Evolutionary conservation across 805 yeast genomes (phyloP).

Genomic region (Myxozyma lipomycoides): DNA sequence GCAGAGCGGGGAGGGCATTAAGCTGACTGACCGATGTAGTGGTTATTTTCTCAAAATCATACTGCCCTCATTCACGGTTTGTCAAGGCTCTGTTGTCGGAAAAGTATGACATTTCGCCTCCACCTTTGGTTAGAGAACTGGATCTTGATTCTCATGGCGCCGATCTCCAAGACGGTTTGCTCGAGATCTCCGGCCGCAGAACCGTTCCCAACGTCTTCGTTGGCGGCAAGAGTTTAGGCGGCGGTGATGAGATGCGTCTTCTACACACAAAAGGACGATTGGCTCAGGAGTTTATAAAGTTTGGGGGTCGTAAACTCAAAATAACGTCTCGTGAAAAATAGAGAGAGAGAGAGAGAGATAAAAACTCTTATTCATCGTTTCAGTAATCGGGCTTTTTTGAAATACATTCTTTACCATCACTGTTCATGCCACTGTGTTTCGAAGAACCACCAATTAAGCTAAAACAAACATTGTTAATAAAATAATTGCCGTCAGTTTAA

Average conservation of each 20-base stretch:
- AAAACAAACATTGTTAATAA: neutral
- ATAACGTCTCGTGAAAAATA: neutral
- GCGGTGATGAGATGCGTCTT: conserved; percentile 72
- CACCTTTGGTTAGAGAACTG: conserved; percentile 70
- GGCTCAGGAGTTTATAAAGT: conserved; percentile 21
- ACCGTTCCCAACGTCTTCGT: conserved; percentile 91
- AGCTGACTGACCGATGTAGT: conserved; percentile 28
- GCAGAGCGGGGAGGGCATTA: no score
- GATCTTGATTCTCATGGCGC: conserved; percentile 75
- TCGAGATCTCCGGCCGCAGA: conserved; percentile 62
- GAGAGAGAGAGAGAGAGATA: no score
- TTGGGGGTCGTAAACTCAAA: conserved; percentile 9
- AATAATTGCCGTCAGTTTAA: no score
- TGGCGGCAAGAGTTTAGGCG: conserved; percentile 75
- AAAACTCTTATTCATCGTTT: neutral
- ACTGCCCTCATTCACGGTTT: conserved; percentile 64
- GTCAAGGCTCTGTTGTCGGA: conserved; percentile 63
- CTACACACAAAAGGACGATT: conserved; percentile 58
- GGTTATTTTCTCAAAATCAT: conserved; percentile 50
- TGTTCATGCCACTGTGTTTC: no score
- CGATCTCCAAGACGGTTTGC: conserved; percentile 70
- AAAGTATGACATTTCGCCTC: conserved; percentile 68
- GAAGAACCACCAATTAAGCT: conserved; percentile 30
- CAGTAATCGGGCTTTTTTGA: neutral
- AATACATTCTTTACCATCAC: no score